A percentile compares a stretch with the other conserved stretches of the same genome.
These are phyloP conservation scores for Candolleomyces eurysporus DNA, from an alignment of 768 basidiomycete species.

Conservation along the genomic window DNA sequence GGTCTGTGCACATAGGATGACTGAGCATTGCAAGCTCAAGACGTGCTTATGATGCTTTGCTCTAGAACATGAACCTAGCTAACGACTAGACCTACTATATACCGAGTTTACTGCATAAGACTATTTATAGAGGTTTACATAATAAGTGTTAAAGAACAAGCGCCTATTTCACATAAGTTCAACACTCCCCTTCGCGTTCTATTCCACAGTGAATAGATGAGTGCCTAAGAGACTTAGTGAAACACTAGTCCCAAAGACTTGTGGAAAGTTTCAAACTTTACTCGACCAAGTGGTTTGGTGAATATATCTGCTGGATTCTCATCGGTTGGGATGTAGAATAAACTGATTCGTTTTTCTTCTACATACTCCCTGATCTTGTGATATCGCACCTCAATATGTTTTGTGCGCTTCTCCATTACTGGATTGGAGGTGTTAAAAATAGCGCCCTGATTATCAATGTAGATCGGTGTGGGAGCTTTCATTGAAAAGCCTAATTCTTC, in stretches of 20 bases:
- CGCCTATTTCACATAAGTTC: not conserved
- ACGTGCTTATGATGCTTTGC: too few species aligned
- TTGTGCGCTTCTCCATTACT: slow-evolving; percentile 15
- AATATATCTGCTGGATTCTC: slow-evolving; percentile 37
- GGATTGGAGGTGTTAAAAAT: slow-evolving; percentile 12
- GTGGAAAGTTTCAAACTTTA: slow-evolving; percentile 5
- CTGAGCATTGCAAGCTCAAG: too few species aligned
- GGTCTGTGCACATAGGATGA: too few species aligned
- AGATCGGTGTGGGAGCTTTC: not conserved
- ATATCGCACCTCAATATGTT: slow-evolving; percentile 28
- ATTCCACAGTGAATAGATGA: not conserved
- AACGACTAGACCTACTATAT: too few species aligned
- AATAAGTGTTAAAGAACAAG: too few species aligned
- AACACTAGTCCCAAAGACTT: not conserved
- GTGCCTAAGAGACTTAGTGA: not conserved
- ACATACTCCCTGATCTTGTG: slow-evolving; percentile 25
- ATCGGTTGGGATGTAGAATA: slow-evolving; percentile 22
- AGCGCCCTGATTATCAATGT: slow-evolving; percentile 13
- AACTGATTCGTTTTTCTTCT: slow-evolving; percentile 10
- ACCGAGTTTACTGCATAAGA: too few species aligned
- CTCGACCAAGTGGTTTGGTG: slow-evolving; percentile 26
- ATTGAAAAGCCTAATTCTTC: slow-evolving; percentile 2
- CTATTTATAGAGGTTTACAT: too few species aligned
- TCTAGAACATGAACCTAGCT: too few species aligned
- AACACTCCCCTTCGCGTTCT: slow-evolving; percentile 1